Evolutionary conservation across 805 yeast species (phyloP), one percentile per base, ranked within the genome.

Genomic region (Saturnispora halmiae): DNA sequence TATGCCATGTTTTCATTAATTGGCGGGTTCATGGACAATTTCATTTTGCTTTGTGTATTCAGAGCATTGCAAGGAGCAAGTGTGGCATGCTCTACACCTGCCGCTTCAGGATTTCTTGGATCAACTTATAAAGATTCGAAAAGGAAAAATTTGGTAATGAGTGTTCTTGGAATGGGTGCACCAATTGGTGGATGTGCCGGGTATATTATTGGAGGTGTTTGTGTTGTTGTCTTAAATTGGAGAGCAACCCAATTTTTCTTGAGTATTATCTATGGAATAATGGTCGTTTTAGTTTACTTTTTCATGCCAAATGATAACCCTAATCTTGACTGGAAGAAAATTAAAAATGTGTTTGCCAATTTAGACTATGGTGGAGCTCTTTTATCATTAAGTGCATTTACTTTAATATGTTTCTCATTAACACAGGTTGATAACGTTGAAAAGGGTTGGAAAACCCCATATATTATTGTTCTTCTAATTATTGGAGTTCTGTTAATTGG

Each of bases 101-200:
- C 74, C 4, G 64, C 70, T 26, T 72, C 70, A 6, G 75, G 74
- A 1, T 58, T 69, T 32, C 46, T 70, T 1, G 70, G 73, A 1
- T 53, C 70, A 4, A 54, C 56, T 4, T 70, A 70, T 43, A 51
- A 50, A 25, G 64, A 66, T 22, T 61, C 70, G 0, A 46, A 48
- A 29, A 45, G 73, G 28, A 67, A 67, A 45, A 69, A 69, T 47
- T 46, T 62, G 46, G 71, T 54, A 14, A 55, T 68, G 65, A 66
- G 72, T 29, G 52, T 61, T 25, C 65, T 68, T 44, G 53, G 66
- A 7, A 65, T 66, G 2, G 75, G 75, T 5, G 72, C 73, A 2
- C 75, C 75, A 2, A 49, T 66, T 4, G 75, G 75, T 16, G 66
- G 62, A 35, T 66, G 69, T 3, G 45, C 53, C 15, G 75, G 75